Evolutionary conservation across 768 basidiomycete genomes (phyloP).

Genomic region (Wakefieldia striispora): DNA sequence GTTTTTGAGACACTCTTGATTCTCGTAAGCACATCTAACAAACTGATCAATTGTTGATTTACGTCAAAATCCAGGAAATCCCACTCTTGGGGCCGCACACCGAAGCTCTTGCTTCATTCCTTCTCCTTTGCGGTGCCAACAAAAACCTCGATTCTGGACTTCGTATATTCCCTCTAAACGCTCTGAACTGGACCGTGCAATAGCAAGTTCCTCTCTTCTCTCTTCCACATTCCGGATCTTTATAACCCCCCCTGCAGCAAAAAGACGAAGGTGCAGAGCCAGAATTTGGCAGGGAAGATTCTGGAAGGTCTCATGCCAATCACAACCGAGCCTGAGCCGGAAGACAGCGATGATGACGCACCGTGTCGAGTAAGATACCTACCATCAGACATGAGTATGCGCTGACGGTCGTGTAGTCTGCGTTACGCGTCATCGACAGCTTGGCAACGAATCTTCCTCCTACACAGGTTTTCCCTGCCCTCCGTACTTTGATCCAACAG

Average conservation of each 20-base stretch:
- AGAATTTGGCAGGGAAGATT: constrained; percentile 80
- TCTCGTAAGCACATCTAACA: constrained; percentile 50
- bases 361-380: constrained; percentile 72
- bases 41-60: constrained; percentile 4
- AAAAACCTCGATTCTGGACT: constrained; percentile 71
- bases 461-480: constrained; percentile 91
- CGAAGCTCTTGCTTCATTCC: constrained; percentile 83
- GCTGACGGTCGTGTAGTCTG: constrained; percentile 53
- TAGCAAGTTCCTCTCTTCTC: constrained; percentile 56
- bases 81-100: constrained; percentile 91
- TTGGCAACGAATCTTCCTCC: constrained; percentile 92
- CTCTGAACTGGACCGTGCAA: constrained; percentile 94
- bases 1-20: constrained; percentile 95
- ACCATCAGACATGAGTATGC: neutral
- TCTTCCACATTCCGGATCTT: neutral
- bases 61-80: constrained; percentile 60
- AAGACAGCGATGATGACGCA: constrained; percentile 90
- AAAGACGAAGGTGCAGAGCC: constrained; percentile 90
- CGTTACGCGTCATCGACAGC: constrained; percentile 91
- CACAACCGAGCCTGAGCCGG: constrained; percentile 89
- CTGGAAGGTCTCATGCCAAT: constrained; percentile 92
- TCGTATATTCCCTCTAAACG: constrained; percentile 88
- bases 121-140: constrained; percentile 82
- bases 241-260: constrained; percentile 53
- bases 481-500: constrained; percentile 76